phyloP scores from a whole-genome alignment of 805 yeast genomes.

The Yamadazyma philogaea region DNA sequence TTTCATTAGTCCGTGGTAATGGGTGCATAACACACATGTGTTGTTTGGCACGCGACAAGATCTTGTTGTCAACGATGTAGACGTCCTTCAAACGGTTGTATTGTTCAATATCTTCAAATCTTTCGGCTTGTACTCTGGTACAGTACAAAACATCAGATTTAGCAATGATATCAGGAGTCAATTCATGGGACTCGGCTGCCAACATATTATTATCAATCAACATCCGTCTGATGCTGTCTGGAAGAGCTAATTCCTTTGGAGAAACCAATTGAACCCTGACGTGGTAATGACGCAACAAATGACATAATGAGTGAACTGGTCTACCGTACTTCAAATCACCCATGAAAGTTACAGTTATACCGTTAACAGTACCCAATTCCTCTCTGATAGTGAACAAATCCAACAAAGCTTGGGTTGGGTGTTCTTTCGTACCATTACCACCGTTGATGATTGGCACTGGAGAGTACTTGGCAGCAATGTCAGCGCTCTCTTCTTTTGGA shows the following conservation, averaged over 20 bases:
- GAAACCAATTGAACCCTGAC: conserved; percentile 89
- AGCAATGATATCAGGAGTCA: conserved; percentile 82
- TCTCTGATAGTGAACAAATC: conserved; percentile 98
- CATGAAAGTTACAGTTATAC: conserved; percentile 96
- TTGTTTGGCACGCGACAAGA: conserved; percentile 88
- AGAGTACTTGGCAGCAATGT: conserved; percentile 91
- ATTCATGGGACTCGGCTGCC: conserved; percentile 66
- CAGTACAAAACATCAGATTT: conserved; percentile 94
- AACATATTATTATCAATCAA: conserved; percentile 66
- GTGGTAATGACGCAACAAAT: conserved; percentile 85
- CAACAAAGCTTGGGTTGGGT: conserved; percentile 97
- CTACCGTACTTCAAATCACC: conserved; percentile 98
- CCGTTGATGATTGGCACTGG: conserved; percentile 97
- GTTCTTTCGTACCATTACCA: conserved; percentile 97
- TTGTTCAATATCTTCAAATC: conserved; percentile 73
- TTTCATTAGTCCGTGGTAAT: conserved; percentile 94
- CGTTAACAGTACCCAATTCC: conserved; percentile 97
- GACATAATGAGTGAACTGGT: conserved; percentile 95
- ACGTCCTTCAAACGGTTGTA: conserved; percentile 88
- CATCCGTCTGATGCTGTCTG: conserved; percentile 66
- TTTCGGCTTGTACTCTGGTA: conserved; percentile 96
- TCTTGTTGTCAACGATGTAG: conserved; percentile 88
- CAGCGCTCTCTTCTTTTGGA: conserved; percentile 88
- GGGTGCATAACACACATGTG: conserved; percentile 99
- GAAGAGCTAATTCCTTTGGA: conserved; percentile 84